A percentile compares a stretch with the other conserved stretches of the same genome.
Conservation (phyloP, 140 eudicot genomes). For the Oenanthe javanica region DNA sequence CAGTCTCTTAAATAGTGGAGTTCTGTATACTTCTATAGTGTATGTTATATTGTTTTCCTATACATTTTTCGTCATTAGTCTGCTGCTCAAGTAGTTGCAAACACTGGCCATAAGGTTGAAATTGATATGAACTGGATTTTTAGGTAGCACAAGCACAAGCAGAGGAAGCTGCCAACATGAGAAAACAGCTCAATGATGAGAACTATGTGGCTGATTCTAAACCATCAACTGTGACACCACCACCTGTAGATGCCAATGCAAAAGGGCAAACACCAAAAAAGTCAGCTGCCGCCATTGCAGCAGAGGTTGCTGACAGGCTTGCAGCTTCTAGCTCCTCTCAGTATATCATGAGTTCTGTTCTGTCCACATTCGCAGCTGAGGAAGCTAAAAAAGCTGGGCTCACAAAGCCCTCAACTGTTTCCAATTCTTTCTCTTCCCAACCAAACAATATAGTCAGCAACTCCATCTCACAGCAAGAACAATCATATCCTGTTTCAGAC, state of each 20-base stretch:
- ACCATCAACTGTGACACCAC: conserved; percentile 24
- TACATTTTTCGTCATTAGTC: not conserved
- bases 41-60: not conserved
- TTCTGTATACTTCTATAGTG: not conserved
- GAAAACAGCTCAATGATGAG: conserved; percentile 54
- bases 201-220: conserved; percentile 42
- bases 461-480: conserved; percentile 38
- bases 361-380: conserved; percentile 85
- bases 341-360: conserved; percentile 77
- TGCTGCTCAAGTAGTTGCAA: conserved; percentile 2
- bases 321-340: conserved; percentile 89
- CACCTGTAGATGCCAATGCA: conserved; percentile 20
- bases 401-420: conserved; percentile 31
- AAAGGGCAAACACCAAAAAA: conserved; percentile 40
- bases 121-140: conserved; percentile 13
- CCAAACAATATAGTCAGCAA: conserved; percentile 18
- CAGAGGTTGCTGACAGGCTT: conserved; percentile 85
- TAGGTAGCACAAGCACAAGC: conserved; percentile 91
- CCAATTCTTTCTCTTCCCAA: conserved; percentile 24
- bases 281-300: conserved; percentile 70
- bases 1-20: not conserved
- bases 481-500: conserved; percentile 25
- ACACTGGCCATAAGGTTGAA: not conserved
- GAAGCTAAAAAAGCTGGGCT: conserved; percentile 56
- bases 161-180: conserved; percentile 48